Evolutionary conservation across 2,329 filamentous ascomycete genomes (phyloP), one percentile per base, ranked within the genome.

Genomic region (Aspergillus awamori): DNA sequence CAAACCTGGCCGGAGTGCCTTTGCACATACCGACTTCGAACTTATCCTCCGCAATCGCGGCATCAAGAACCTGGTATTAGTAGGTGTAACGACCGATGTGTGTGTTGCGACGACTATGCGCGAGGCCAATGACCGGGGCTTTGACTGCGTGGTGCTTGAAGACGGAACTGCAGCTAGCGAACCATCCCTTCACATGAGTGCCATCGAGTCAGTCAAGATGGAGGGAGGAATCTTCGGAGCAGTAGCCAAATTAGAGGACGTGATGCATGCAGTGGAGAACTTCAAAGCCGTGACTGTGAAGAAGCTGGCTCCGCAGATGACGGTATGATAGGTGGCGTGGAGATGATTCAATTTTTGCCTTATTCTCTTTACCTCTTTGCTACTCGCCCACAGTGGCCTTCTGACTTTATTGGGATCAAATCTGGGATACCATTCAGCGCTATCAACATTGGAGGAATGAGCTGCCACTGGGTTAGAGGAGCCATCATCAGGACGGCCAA

Each of bases 81-180:
- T 78, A 15, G 84, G 84, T 4, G 82, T 86, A 4, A 86, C 83
- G 5, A 85, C 83, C 0, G 83, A 86, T 70, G 82, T 83, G 11
- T 84, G 82, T 65, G 82, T 86, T 3, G 81, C 79, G 24, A 84
- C 77, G 8, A 86, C 83, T 5, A 82, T 86, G 71, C 76, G 83
- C 20, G 83, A 86, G 69, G 84, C 82, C 10, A 85, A 81, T 62
- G 83, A 86, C 72, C 77, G 81, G 5, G 83, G 82, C 0, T 85
- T 83, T 60, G 83, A 86, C 67, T 83, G 83, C 61, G 67, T 84
- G 11, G 65, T 86, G 1, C 67, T 86, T 3, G 79, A 82, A 33
- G 83, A 86, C 66, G 82, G 77, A 7, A 78, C 78, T 47, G 77
- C 80, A 20, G 78, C 81, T 6, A 74, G 73, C 30, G 76, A 79